Evolutionary conservation across 1,139 yeast genomes (phyloP).

Genomic region (Suhomyces anneliseae): DNA sequence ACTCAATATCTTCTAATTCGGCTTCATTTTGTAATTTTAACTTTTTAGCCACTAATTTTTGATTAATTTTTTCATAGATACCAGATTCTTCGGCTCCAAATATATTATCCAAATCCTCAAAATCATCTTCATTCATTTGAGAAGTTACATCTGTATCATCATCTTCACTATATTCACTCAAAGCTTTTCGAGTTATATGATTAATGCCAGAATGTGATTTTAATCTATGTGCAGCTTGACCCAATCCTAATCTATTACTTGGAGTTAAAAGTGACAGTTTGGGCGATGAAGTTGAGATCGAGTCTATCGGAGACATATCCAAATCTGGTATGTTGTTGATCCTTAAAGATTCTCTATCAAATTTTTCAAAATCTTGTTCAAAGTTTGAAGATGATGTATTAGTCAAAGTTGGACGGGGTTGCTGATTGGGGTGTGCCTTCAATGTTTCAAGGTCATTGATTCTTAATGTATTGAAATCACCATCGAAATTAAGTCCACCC

Average conservation of each 20-base stretch:
- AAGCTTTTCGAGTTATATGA: conserved; percentile 18
- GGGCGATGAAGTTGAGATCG: conserved; percentile 29
- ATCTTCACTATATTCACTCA: conserved; percentile 40
- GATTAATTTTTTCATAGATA: conserved; percentile 25
- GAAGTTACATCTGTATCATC: conserved; percentile 44
- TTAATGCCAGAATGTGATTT: conserved; percentile 1
- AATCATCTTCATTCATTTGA: conserved; percentile 42
- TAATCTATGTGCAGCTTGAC: conserved; percentile 1
- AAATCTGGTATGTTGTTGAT: conserved; percentile 5
- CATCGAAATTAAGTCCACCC: conserved; percentile 19
- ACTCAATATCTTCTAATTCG: conserved; percentile 36
- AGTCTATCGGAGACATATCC: conserved; percentile 18
- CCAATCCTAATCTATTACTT: conserved; percentile 7
- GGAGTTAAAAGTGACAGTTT: conserved; percentile 17
- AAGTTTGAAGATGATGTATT: conserved; percentile 6
- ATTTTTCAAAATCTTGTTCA: conserved; percentile 7
- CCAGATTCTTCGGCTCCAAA: conserved; percentile 43
- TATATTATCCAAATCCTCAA: conserved; percentile 42
- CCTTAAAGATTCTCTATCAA: conserved; percentile 4
- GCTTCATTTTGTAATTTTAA: conserved; percentile 34
- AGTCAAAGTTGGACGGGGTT: not conserved
- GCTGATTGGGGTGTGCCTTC: conserved; percentile 5
- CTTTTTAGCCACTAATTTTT: conserved; percentile 23
- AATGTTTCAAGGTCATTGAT: conserved; percentile 21
- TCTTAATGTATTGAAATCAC: conserved; percentile 28